Conservation (phyloP, 495 filamentous ascomycete species). For the Penicillium paxilli region DNA sequence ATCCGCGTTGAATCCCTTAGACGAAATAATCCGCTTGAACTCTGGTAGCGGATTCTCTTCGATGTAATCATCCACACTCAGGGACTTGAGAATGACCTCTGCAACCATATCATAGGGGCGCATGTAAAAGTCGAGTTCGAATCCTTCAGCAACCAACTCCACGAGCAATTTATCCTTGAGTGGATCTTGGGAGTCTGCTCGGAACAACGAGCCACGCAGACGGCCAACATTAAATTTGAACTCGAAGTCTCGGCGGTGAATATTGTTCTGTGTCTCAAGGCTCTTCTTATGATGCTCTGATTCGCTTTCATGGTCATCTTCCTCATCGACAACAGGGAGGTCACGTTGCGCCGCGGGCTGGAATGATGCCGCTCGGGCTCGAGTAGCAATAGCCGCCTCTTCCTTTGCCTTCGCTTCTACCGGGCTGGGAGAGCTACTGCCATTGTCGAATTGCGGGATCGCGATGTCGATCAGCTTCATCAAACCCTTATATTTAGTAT, state of each 20-base stretch:
- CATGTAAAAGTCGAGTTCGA: slow-evolving; percentile 82
- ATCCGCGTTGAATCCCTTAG: slow-evolving; percentile 70
- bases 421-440: slow-evolving; percentile 29
- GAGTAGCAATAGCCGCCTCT: slow-evolving; percentile 32
- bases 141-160: slow-evolving; percentile 87
- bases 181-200: slow-evolving; percentile 76
- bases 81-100: slow-evolving; percentile 78
- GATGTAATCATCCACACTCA: slow-evolving; percentile 94
- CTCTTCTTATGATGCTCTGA: slow-evolving; percentile 65
- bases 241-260: slow-evolving; percentile 87
- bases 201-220: slow-evolving; percentile 87
- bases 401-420: slow-evolving; percentile 24
- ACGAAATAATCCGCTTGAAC: slow-evolving; percentile 94
- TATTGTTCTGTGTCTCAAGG: slow-evolving; percentile 55
- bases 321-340: slow-evolving; percentile 76
- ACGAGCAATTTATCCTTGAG: slow-evolving; percentile 80
- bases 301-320: slow-evolving; percentile 66
- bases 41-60: slow-evolving; percentile 85
- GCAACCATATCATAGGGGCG: slow-evolving; percentile 89
- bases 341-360: slow-evolving; percentile 66
- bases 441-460: slow-evolving; percentile 76
- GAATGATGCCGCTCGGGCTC: slow-evolving; percentile 60
- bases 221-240: slow-evolving; percentile 94
- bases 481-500: slow-evolving; percentile 91
- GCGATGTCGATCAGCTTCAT: slow-evolving; percentile 97